Evolutionary conservation across 1,284 basidiomycete genomes (phyloP).

Genomic region (Leccinum huronense): DNA sequence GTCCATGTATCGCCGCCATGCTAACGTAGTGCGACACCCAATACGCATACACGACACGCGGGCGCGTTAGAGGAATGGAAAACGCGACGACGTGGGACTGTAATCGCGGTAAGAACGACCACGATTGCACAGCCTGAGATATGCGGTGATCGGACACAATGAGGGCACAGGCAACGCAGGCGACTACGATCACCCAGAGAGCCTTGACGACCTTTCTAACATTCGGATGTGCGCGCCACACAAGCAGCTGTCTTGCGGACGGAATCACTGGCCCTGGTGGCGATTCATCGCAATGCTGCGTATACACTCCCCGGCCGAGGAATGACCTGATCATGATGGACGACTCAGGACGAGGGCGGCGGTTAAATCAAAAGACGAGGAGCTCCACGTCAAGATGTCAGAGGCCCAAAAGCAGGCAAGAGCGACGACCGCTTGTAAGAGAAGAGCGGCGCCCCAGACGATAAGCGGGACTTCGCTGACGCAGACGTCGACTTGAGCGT

Average conservation of each 20-base stretch:
- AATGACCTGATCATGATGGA: constrained; percentile 29
- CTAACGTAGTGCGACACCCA: constrained; percentile 30
- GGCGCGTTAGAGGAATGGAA: constrained; percentile 20
- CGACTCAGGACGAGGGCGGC: constrained; percentile 32
- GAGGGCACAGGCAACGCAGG: constrained; percentile 28
- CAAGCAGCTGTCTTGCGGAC: constrained; percentile 23
- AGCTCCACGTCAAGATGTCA: constrained; percentile 3
- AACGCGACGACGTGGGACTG: constrained; percentile 28
- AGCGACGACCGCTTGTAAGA: constrained; percentile 27
- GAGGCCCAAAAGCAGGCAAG: constrained; percentile 17
- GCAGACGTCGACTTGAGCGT: constrained; percentile 13
- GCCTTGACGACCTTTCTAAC: constrained; percentile 21
- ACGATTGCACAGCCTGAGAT: constrained; percentile 10
- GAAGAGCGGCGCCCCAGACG: constrained; percentile 26
- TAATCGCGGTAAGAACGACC: constrained; percentile 32
- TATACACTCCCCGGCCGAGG: constrained; percentile 26
- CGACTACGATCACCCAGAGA: constrained; percentile 24
- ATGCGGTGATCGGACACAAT: constrained; percentile 20
- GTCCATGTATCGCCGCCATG: constrained; percentile 31
- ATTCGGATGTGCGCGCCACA: constrained; percentile 25
- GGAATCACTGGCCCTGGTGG: constrained; percentile 17
- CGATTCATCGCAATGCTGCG: constrained; percentile 14
- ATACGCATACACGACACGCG: constrained; percentile 21
- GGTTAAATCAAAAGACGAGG: constrained; percentile 21
- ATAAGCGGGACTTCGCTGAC: constrained; percentile 31